phyloP scores from a whole-genome alignment of 768 basidiomycete species.

The Russula foetens region DNA sequence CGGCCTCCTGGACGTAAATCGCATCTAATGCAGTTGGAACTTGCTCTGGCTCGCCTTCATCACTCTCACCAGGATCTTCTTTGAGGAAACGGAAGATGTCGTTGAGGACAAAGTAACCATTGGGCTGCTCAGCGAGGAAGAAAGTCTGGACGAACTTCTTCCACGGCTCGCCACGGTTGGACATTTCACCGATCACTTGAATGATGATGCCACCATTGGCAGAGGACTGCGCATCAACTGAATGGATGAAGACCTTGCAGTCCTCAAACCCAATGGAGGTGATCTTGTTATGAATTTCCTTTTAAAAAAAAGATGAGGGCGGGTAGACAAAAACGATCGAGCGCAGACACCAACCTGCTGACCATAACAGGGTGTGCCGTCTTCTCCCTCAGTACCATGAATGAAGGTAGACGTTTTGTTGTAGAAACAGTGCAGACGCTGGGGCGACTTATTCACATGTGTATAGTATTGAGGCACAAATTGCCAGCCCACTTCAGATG shows the following conservation, averaged over 20 bases:
- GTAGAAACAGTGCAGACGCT: constrained; percentile 98
- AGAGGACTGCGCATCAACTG: constrained; percentile 94
- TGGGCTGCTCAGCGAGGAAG: constrained; percentile 98
- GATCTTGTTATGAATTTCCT: constrained; percentile 98
- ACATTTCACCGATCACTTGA: constrained; percentile 99
- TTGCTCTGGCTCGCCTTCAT: constrained; percentile 36
- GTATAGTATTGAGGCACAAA: constrained; percentile 99
- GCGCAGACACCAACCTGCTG: constrained; percentile 62
- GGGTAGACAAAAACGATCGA: not conserved
- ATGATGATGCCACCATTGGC: constrained; percentile 95
- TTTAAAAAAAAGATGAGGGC: not conserved
- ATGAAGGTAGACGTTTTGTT: constrained; percentile 95
- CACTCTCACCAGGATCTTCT: constrained; percentile 82
- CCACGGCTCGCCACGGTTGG: constrained; percentile 87
- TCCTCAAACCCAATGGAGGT: constrained; percentile 89
- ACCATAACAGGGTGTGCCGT: constrained; percentile 78
- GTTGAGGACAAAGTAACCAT: constrained; percentile 99
- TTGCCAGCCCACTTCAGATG: constrained; percentile 97
- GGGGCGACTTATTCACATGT: constrained; percentile 95
- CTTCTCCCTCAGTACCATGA: constrained; percentile 97
- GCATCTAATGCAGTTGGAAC: too few relatives aligned
- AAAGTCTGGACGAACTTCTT: constrained; percentile 99
- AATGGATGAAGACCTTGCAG: constrained; percentile 98
- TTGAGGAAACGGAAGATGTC: constrained; percentile 99
- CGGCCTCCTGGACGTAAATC: too few relatives aligned